phyloP scores from a whole-genome alignment of 768 basidiomycete genomes.

The Crucibulum laeve region DNA sequence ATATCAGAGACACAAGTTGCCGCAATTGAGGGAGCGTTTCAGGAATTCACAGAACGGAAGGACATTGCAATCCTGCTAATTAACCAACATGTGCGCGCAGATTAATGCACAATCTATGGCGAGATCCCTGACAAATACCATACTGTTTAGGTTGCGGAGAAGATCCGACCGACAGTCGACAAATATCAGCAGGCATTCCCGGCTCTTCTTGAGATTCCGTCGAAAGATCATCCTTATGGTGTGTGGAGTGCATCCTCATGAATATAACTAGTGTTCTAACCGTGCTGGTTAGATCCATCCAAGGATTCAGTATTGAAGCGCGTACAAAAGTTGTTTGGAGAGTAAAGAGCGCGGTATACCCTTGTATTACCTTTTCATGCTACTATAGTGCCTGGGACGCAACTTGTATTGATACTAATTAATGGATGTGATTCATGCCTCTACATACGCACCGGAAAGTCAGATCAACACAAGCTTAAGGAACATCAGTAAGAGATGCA shows the following conservation, averaged over 20 bases:
- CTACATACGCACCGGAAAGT: too few species aligned
- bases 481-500: too few species aligned
- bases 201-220: conserved; percentile 94
- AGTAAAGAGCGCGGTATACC: conserved; percentile 46
- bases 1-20: conserved; percentile 82
- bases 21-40: conserved; percentile 87
- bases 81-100: conserved; percentile 93
- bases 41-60: conserved; percentile 90
- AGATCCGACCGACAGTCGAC: conserved; percentile 93
- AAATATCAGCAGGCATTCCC: conserved; percentile 96
- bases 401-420: too few species aligned
- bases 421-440: too few species aligned
- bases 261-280: neutral
- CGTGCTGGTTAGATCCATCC: conserved; percentile 69
- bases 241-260: conserved; percentile 14
- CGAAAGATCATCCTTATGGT: conserved; percentile 99
- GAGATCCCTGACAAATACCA: conserved; percentile 3
- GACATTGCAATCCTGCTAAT: conserved; percentile 97
- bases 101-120: conserved; percentile 4
- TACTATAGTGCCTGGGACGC: conserved; percentile 1
- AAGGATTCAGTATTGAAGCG: conserved; percentile 96
- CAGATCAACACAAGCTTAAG: too few species aligned
- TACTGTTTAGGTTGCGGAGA: conserved; percentile 80
- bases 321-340: conserved; percentile 95
- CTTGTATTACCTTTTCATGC: conserved; percentile 1